Evolutionary conservation across 768 basidiomycete genomes (phyloP).

Genomic region (Rhodosporidiobolus sp.): DNA sequence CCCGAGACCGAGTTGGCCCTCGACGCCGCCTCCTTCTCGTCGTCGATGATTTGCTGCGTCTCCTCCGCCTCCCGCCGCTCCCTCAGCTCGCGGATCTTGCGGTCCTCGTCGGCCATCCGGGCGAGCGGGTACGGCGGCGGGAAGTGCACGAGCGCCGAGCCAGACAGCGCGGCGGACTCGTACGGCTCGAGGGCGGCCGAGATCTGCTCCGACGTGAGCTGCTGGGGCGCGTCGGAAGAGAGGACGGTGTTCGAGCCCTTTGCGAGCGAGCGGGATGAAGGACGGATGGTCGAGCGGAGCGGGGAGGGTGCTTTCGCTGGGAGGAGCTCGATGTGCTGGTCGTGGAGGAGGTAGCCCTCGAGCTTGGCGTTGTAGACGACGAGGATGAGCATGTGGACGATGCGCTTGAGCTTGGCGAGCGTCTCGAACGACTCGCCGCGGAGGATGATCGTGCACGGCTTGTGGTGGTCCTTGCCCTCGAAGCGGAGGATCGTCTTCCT

Average conservation of each 20-base stretch:
- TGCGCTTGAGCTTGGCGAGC: constrained; percentile 79
- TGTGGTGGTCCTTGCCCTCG: constrained; percentile 86
- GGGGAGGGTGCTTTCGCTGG: neutral
- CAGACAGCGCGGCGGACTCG: constrained; percentile 79
- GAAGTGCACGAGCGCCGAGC: constrained; percentile 86
- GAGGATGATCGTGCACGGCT: constrained; percentile 90
- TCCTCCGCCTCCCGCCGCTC: constrained; percentile 32
- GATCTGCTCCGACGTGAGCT: neutral
- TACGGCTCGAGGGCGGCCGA: constrained; percentile 56
- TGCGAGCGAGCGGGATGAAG: too few species aligned
- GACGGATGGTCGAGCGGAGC: neutral
- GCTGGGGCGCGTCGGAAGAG: neutral
- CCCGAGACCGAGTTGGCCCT: constrained; percentile 21
- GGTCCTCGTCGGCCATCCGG: constrained; percentile 83
- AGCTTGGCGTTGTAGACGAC: constrained; percentile 89
- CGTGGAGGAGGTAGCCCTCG: constrained; percentile 59
- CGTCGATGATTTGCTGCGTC: constrained; percentile 31
- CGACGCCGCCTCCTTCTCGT: constrained; percentile 20
- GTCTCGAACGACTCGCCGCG: constrained; percentile 81
- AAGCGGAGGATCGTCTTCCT: constrained; percentile 98
- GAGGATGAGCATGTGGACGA: constrained; percentile 85
- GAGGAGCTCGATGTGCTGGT: constrained; percentile 49
- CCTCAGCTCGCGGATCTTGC: constrained; percentile 51
- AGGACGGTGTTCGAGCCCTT: neutral
- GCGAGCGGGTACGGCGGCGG: constrained; percentile 84